Percentiles rank a stretch among this genome's conserved stretches.
Conservation (phyloP, 768 basidiomycete species). For the Mycena sanguinolenta region DNA sequence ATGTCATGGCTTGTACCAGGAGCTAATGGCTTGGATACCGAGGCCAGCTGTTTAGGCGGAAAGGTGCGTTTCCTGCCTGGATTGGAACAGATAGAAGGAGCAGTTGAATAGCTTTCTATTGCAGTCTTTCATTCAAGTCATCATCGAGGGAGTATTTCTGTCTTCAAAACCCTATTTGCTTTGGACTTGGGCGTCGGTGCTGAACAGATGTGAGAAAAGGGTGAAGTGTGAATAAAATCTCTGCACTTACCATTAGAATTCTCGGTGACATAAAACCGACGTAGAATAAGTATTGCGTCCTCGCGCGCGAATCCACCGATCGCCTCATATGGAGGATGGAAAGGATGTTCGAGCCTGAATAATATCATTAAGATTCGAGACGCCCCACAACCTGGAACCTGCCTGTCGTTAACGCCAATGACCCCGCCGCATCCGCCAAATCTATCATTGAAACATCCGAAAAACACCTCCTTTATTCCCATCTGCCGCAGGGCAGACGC, state of each 20-base stretch:
- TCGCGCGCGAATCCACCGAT: constrained; percentile 83
- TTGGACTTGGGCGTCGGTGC: constrained; percentile 95
- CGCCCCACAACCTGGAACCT: constrained; percentile 39
- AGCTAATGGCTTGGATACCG: background rate
- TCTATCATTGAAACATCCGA: constrained; percentile 94
- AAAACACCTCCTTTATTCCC: constrained; percentile 91
- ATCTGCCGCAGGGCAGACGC: constrained; percentile 94
- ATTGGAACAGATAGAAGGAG: constrained; percentile 1
- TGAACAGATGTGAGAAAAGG: constrained; percentile 46
- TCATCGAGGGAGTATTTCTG: constrained; percentile 69
- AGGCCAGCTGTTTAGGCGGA: background rate
- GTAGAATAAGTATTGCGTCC: constrained; percentile 88
- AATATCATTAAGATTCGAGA: constrained; percentile 3
- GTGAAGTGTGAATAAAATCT: background rate
- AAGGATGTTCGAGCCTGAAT: constrained; percentile 76
- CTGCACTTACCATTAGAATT: constrained; percentile 89
- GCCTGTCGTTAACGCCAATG: constrained; percentile 86
- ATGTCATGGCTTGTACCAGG: too few relatives aligned
- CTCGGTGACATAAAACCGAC: constrained; percentile 93
- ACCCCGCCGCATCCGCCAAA: constrained; percentile 99
- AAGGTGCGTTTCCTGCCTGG: background rate
- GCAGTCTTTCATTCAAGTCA: constrained; percentile 9
- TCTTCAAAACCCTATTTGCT: constrained; percentile 86
- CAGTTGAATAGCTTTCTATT: background rate
- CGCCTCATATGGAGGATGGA: constrained; percentile 81